Evolutionary conservation across 2,329 filamentous ascomycete genomes (phyloP), one percentile per base, ranked within the genome.

Genomic region (Tolypocladium album): DNA sequence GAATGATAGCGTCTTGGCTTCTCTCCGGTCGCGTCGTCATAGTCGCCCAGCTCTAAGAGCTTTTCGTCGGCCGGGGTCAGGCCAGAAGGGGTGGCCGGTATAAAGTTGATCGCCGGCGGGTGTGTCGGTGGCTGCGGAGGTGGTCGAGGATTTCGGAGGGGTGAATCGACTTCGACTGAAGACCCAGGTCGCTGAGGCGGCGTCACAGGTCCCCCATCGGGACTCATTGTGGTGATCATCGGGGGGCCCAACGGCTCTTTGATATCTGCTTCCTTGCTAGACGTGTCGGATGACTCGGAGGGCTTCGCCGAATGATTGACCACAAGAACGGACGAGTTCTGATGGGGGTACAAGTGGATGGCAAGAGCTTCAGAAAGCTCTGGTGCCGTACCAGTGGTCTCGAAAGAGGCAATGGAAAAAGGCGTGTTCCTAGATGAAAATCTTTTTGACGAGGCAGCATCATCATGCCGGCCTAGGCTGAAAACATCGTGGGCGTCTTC

Each of bases 351-450:
- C 65, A 88, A 83, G 62, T 78, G 84, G 59, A 88, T 78, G 45
- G 82, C 83, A 67, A 82, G 73, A 40, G 85, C 85, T 71, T 88
- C 84, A 0, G 84, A 84, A 47, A 88, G 79, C 64, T 86, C 84
- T 4, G 78, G 76, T 3, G 82, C 85, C n/a, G 84, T 86, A 40
- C 77, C 80, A 43, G 76, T 81, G n/a, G 83, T 85, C 59, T 86
- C 84, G 56, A 86, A 77, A 0, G 85, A 88, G 0, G 77, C 75
- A 60, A 83, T 74, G 1, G 85, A 88, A 65, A 87, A 87, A 4
- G 85, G 85, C 0, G 85, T 87, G 63, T 81, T 81, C 63, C 83
- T 79, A 7, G 80, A 76, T 7, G 82, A 81, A 45, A 81, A 74
- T 57, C 79, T 78, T 64, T 78, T 82, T 52, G 78, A 77, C 59